phyloP scores from a whole-genome alignment of 2,329 filamentous ascomycete genomes.

The Hymenotorrendiella dingleyae region DNA sequence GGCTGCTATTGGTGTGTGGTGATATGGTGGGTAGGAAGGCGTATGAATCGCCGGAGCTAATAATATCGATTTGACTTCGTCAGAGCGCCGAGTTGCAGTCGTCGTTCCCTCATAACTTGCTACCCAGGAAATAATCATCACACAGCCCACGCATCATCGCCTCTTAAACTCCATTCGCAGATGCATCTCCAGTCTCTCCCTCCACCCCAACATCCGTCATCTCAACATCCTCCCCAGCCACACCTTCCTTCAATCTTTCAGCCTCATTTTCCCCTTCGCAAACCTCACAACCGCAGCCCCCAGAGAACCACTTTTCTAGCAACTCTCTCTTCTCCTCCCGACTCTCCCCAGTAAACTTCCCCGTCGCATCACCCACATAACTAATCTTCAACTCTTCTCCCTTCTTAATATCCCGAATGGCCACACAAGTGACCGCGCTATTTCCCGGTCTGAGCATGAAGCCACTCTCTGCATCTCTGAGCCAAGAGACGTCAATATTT shows the following conservation, averaged over 20 bases:
- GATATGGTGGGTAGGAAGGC: too few species aligned
- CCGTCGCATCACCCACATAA: constrained; percentile 23
- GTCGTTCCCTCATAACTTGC: too few species aligned
- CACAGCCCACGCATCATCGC: too few species aligned
- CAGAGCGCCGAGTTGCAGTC: too few species aligned
- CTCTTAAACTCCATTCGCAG: too few species aligned
- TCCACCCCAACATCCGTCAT: neutral
- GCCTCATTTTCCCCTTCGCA: constrained; percentile 20
- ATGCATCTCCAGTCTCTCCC: too few species aligned
- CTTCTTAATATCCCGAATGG: constrained; percentile 18
- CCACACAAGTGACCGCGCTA: constrained; percentile 17
- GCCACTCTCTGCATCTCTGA: constrained; percentile 6
- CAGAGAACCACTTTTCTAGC: constrained; percentile 24
- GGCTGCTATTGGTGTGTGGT: too few species aligned
- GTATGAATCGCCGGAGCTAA: too few species aligned
- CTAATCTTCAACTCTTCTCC: constrained; percentile 27
- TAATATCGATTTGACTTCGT: too few species aligned
- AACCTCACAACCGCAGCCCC: constrained; percentile 23
- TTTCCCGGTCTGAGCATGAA: constrained; percentile 16
- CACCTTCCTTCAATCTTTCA: neutral
- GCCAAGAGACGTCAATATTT: constrained; percentile 1
- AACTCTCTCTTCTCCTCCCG: constrained; percentile 9
- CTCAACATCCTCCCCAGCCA: neutral
- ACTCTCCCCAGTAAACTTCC: neutral
- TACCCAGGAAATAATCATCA: too few species aligned